phyloP scores from a whole-genome alignment of 768 basidiomycete species.

The Lentinula raphanica region DNA sequence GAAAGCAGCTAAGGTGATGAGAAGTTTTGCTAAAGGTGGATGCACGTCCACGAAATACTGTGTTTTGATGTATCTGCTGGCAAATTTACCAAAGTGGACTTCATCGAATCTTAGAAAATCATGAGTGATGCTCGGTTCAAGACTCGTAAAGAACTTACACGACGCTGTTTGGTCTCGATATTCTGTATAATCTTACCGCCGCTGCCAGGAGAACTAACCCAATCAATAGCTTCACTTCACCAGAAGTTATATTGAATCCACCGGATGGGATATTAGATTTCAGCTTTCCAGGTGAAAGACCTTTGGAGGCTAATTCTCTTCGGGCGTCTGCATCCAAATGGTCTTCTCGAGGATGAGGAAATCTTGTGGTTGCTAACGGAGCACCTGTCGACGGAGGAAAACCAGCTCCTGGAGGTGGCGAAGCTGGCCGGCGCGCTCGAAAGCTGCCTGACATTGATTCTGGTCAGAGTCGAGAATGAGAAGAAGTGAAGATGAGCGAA shows the following conservation, averaged over 20 bases:
- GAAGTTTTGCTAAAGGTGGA: conserved; percentile 91
- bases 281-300: conserved; percentile 47
- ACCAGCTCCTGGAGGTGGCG: conserved; percentile 51
- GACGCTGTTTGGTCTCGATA: conserved; percentile 85
- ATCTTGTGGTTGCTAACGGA: conserved; percentile 42
- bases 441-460: conserved; percentile 40
- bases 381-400: conserved; percentile 21
- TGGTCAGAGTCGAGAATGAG: neutral
- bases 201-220: conserved; percentile 63
- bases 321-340: conserved; percentile 72
- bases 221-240: conserved; percentile 74
- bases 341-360: conserved; percentile 60
- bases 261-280: conserved; percentile 42
- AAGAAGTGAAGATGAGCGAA: neutral
- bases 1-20: conserved; percentile 89
- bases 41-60: conserved; percentile 94
- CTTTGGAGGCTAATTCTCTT: conserved; percentile 63
- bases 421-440: conserved; percentile 64
- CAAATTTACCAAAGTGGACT: conserved; percentile 98
- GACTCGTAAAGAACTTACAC: conserved; percentile 62
- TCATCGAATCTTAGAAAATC: conserved; percentile 77
- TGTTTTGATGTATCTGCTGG: conserved; percentile 88
- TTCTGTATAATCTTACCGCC: conserved; percentile 79
- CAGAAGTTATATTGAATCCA: conserved; percentile 58
- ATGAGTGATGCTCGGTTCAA: conserved; percentile 4